Conservation (phyloP, 257 asterid species). For the Catharanthus roseus region DNA sequence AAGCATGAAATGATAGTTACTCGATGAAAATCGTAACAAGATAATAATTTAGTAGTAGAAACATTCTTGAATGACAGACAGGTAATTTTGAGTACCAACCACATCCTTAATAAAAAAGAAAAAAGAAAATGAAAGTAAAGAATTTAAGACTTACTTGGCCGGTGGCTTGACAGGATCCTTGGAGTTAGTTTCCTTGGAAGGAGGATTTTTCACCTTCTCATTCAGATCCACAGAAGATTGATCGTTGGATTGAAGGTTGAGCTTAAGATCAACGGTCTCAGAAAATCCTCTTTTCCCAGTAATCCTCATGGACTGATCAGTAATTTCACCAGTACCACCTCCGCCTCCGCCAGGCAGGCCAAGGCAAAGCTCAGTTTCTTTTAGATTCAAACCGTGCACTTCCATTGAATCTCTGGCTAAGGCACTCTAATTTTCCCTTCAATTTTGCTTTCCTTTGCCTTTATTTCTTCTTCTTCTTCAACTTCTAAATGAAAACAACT, state of each 20-base stretch:
- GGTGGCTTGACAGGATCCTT: constrained; percentile 46
- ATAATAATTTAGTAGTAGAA: no score
- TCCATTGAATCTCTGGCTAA: constrained; percentile 13
- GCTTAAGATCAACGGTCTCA: constrained; percentile 49
- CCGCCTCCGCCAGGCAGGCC: constrained; percentile 52
- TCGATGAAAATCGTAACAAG: no score
- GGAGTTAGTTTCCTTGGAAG: constrained; percentile 19
- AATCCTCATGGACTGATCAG: constrained; percentile 20
- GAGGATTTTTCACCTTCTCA: constrained; percentile 34
- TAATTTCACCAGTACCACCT: not conserved
- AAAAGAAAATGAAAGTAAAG: no score
- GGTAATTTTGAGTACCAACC: no score
- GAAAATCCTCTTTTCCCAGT: constrained; percentile 50
- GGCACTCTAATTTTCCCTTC: not conserved
- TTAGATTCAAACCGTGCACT: constrained; percentile 29
- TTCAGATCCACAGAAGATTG: constrained; percentile 35
- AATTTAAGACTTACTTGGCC: constrained; percentile 40
- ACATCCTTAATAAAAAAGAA: no score
- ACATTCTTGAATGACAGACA: no score
- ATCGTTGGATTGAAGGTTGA: constrained; percentile 36
- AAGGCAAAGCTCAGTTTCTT: constrained; percentile 48
- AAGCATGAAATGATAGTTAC: not conserved
- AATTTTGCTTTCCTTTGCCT: not conserved
- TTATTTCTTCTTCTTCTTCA: not conserved
- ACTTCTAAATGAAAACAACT: not conserved